phyloP scores from a whole-genome alignment of 306 rosid species.

The Argentina anserina region DNA sequence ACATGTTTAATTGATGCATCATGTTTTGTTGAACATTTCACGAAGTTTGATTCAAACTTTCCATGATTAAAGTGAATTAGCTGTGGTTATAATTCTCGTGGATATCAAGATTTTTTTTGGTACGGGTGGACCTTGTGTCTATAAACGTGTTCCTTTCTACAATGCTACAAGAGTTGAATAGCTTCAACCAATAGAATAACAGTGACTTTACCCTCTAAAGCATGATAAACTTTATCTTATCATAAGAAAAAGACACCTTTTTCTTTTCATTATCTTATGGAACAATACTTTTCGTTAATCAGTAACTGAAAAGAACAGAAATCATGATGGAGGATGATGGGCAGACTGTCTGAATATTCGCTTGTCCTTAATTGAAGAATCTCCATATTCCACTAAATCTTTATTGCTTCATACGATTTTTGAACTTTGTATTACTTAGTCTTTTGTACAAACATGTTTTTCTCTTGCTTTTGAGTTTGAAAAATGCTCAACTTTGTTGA shows the following conservation, averaged over 20 bases:
- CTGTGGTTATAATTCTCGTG: neutral
- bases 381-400: neutral
- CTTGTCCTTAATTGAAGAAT: neutral
- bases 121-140: neutral
- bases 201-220: neutral
- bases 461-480: neutral
- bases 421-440: neutral
- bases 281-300: neutral
- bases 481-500: conserved; percentile 16
- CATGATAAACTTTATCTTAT: neutral
- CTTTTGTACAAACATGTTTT: neutral
- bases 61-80: neutral
- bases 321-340: neutral
- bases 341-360: neutral
- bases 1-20: neutral
- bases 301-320: neutral
- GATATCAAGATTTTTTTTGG: neutral
- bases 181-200: neutral
- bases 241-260: neutral
- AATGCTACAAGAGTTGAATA: neutral
- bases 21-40: neutral
- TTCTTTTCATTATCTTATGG: neutral
- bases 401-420: neutral
- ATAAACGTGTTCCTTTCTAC: neutral
- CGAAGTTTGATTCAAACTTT: neutral